These are phyloP conservation scores for Acacia concinna DNA, from an alignment of 331 rosid species.

Conservation along the genomic window DNA sequence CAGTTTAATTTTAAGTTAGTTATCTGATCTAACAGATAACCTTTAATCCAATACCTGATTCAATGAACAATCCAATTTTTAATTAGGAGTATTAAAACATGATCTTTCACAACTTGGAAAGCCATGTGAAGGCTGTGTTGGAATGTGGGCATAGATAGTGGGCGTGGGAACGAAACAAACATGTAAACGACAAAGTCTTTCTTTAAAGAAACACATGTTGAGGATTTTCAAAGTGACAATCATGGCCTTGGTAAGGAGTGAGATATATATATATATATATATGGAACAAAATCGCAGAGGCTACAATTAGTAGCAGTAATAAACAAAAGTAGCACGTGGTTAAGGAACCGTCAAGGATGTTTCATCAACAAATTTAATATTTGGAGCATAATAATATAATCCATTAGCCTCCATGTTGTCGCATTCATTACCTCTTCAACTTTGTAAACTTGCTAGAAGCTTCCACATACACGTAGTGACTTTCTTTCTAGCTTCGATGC, in stretches of 20 bases:
- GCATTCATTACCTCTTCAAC: neutral
- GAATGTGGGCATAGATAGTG: neutral
- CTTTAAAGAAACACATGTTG: constrained; percentile 2
- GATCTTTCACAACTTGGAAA: neutral
- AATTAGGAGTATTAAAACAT: neutral
- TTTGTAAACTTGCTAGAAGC: neutral
- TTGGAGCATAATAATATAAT: neutral
- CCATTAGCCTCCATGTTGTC: neutral
- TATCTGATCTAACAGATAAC: too few relatives aligned
- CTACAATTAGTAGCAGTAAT: neutral
- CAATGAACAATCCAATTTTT: too few relatives aligned
- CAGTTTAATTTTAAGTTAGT: too few relatives aligned
- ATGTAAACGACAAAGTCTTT: constrained; percentile 1
- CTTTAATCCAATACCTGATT: too few relatives aligned
- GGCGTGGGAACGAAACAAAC: neutral
- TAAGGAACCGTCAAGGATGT: constrained; percentile 32
- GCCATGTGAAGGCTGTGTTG: neutral
- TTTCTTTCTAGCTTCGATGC: neutral
- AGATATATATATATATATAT: too few relatives aligned
- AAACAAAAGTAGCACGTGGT: constrained; percentile 38
- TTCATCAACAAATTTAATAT: constrained; percentile 28
- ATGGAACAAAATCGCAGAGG: neutral
- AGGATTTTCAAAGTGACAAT: neutral
- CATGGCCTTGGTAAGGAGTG: neutral
- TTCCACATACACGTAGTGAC: neutral